phyloP scores from a whole-genome alignment of 2,329 filamentous ascomycete genomes.

The Cucurbitaria berberidis region DNA sequence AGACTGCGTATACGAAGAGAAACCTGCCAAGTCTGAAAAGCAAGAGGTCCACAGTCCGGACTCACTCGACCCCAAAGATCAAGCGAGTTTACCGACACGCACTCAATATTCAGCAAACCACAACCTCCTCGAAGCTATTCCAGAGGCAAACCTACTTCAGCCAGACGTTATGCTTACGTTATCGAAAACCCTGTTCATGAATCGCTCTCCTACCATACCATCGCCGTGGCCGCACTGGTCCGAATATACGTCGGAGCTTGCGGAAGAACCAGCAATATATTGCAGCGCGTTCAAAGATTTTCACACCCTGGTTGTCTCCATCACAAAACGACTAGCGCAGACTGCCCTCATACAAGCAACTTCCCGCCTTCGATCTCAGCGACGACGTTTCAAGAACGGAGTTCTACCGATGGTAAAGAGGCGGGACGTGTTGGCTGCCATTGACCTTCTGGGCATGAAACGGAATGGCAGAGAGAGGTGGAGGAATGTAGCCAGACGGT shows the following conservation, averaged over 20 bases:
- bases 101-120: not conserved
- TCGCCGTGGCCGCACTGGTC: slow-evolving; percentile 45
- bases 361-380: slow-evolving; percentile 66
- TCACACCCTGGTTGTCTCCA: slow-evolving; percentile 67
- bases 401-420: slow-evolving; percentile 48
- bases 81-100: not conserved
- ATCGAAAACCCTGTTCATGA: slow-evolving; percentile 47
- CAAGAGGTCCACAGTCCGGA: not conserved
- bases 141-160: slow-evolving; percentile 42
- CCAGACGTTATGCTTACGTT: slow-evolving; percentile 37
- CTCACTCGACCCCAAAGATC: slow-evolving; percentile 4
- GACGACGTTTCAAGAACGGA: slow-evolving; percentile 33
- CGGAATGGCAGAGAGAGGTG: slow-evolving; percentile 58
- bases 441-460: slow-evolving; percentile 61
- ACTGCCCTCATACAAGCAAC: slow-evolving; percentile 73
- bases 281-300: slow-evolving; percentile 80
- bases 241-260: slow-evolving; percentile 29
- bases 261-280: slow-evolving; percentile 68
- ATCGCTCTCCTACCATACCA: slow-evolving; percentile 31
- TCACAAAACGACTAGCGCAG: slow-evolving; percentile 74
- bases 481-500: slow-evolving; percentile 59
- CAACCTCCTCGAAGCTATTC: slow-evolving; percentile 37
- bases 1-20: slow-evolving; percentile 13
- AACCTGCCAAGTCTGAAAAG: slow-evolving; percentile 1
- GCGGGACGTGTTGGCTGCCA: slow-evolving; percentile 61